Percentiles rank a stretch among this genome's conserved stretches.
phyloP scores from a whole-genome alignment of 2,329 filamentous ascomycete species.

The Curvularia spicifera region DNA sequence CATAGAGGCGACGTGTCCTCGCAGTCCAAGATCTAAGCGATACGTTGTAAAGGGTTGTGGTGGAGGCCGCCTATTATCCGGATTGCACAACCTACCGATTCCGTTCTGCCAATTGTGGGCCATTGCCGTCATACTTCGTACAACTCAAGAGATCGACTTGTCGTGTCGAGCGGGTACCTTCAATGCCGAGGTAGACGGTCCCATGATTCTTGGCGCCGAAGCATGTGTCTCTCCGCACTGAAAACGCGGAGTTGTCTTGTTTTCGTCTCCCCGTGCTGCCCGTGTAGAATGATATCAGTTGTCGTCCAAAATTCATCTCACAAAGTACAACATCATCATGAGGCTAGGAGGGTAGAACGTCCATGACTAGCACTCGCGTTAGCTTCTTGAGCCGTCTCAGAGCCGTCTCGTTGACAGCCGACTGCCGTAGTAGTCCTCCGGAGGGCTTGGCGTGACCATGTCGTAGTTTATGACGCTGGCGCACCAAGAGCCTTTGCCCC shows the following conservation, averaged over 20 bases:
- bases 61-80: constrained; percentile 11
- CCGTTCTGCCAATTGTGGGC: constrained; percentile 12
- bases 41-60: constrained; percentile 4
- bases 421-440: background rate
- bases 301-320: background rate
- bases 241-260: background rate
- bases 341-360: background rate
- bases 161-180: background rate
- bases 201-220: background rate
- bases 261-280: background rate
- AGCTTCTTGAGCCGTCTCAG: background rate
- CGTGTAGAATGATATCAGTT: background rate
- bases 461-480: constrained; percentile 3
- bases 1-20: constrained; percentile 17
- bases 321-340: background rate
- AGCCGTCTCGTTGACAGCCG: background rate
- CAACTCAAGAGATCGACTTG: background rate
- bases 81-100: constrained; percentile 10
- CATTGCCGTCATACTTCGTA: constrained; percentile 17
- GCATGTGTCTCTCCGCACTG: background rate
- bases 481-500: background rate
- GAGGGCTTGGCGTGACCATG: background rate
- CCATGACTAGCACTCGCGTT: background rate
- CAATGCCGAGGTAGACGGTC: background rate
- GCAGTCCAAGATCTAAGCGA: constrained; percentile 13